Evolutionary conservation across 495 filamentous ascomycete genomes (phyloP), one percentile per base, ranked within the genome.

Genomic region (Thozetella sp.): DNA sequence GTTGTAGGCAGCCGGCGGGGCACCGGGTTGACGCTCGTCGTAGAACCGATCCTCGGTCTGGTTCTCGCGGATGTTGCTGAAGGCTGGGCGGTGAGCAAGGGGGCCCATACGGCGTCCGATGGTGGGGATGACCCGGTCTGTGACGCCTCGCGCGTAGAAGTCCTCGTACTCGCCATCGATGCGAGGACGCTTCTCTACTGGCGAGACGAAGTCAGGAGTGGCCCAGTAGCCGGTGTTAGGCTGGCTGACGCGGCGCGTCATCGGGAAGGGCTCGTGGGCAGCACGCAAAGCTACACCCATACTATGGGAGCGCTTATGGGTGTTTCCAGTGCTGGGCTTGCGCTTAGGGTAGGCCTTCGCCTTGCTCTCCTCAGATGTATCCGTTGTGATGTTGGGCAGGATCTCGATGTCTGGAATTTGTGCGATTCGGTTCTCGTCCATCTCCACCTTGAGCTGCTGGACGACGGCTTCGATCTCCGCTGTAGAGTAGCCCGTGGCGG

Each of bases 371-470:
- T 63, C 60, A 20, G 55, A 19, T 12, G 51, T 52, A n/a, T 70
- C 69, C 26, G 43, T 62, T 6, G 61, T 40, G 55, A 87, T 86
- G 23, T 76, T 77, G 3, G 89, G 88, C 20, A 92, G 69, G 25
- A 92, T 82, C 67, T 91, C 88, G 30, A 92, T 79, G 62, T 90
- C 88, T 0, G 89, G 89, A 43, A 91, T 86, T 12, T 65, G 57
- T 9, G 19, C 22, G 9, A 77, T 48, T 4, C 43, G 43, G 43
- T 48, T 48, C 9, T 48, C 43, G 43, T 48, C 43, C 43, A 48
- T 48, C 43, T 48, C 43, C 43, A 19, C 4, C 43, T 48, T 48
- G 9, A 48, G 43, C n/a, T 48, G 43, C 3, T n/a, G 64, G 2
- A 37, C 51, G 0, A 61, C 60, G 12, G 55, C 43, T 0, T 70